A percentile compares a stretch with the other conserved stretches of the same genome.
These are phyloP conservation scores for Puccinia polysora DNA, from an alignment of 1,284 basidiomycete genomes.

Conservation along the genomic window DNA sequence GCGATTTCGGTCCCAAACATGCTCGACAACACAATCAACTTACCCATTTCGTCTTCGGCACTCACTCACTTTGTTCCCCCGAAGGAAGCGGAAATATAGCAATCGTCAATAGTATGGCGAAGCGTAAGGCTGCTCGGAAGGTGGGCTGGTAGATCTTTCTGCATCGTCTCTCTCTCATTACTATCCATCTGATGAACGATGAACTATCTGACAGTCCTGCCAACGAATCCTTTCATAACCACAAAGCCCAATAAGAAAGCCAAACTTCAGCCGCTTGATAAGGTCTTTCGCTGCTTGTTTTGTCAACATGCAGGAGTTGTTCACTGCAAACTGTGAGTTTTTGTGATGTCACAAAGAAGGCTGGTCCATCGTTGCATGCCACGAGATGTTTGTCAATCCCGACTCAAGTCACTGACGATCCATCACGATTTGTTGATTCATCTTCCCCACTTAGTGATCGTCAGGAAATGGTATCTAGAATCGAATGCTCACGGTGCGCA, in stretches of 20 bases:
- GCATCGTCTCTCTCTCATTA: no score
- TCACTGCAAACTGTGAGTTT: constrained; percentile 41
- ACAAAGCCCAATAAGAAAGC: constrained; percentile 37
- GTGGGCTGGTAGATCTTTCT: no score
- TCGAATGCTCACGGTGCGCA: constrained; percentile 36
- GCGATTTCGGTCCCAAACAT: no score
- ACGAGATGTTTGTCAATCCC: not conserved
- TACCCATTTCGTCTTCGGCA: no score
- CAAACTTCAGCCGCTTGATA: constrained; percentile 36
- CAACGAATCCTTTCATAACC: no score
- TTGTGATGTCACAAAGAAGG: not conserved
- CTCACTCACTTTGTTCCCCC: not conserved
- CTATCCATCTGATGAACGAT: not conserved
- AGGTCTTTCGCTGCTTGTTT: constrained; percentile 41
- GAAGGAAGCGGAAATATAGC: not conserved
- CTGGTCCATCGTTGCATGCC: not conserved
- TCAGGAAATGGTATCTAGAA: constrained; percentile 38
- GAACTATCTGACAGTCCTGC: not conserved
- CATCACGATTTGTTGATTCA: not conserved
- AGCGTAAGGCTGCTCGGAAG: constrained; percentile 42
- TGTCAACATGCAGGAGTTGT: constrained; percentile 41
- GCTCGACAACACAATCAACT: not conserved
- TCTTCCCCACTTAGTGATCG: constrained; percentile 25
- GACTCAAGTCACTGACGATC: not conserved
- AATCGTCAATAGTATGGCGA: constrained; percentile 26